phyloP scores from a whole-genome alignment of 2,329 filamentous ascomycete species.

The Microsporum ferrugineum region DNA sequence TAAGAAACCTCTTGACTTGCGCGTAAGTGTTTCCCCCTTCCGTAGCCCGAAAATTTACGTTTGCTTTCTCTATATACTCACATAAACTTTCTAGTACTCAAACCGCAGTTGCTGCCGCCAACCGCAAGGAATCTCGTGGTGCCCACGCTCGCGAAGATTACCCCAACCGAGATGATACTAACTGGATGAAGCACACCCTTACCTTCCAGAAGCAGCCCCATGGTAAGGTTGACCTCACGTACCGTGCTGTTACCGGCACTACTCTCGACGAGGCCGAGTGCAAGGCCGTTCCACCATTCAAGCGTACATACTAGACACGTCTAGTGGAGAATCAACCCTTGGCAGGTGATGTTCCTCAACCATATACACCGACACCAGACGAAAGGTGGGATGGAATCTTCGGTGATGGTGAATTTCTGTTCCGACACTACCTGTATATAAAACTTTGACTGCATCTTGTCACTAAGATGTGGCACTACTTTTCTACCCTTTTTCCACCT shows the following conservation, averaged over 20 bases:
- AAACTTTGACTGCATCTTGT: constrained; percentile 5
- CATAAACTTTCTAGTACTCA: constrained; percentile 49
- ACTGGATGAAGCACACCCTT: constrained; percentile 99
- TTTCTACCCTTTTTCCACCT: background rate
- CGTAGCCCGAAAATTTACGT: background rate
- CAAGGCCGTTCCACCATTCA: constrained; percentile 92
- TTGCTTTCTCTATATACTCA: constrained; percentile 3
- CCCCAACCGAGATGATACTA: constrained; percentile 85
- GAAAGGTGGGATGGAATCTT: background rate
- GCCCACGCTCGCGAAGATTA: constrained; percentile 95
- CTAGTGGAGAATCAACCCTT: background rate
- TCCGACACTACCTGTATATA: constrained; percentile 3
- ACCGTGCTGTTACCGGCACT: constrained; percentile 68
- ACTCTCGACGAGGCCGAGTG: constrained; percentile 94
- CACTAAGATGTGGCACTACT: background rate
- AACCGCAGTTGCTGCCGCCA: constrained; percentile 81
- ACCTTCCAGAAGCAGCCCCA: constrained; percentile 92
- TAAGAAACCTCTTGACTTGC: constrained; percentile 92
- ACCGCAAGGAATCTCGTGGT: constrained; percentile 93
- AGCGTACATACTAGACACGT: constrained; percentile 45
- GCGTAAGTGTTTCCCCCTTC: constrained; percentile 54
- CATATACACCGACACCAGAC: background rate
- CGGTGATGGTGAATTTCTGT: background rate
- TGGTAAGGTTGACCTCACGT: constrained; percentile 71
- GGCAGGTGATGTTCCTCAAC: background rate